phyloP scores from a whole-genome alignment of 352 stramenopile species.

The Globisporangium spiculum region DNA sequence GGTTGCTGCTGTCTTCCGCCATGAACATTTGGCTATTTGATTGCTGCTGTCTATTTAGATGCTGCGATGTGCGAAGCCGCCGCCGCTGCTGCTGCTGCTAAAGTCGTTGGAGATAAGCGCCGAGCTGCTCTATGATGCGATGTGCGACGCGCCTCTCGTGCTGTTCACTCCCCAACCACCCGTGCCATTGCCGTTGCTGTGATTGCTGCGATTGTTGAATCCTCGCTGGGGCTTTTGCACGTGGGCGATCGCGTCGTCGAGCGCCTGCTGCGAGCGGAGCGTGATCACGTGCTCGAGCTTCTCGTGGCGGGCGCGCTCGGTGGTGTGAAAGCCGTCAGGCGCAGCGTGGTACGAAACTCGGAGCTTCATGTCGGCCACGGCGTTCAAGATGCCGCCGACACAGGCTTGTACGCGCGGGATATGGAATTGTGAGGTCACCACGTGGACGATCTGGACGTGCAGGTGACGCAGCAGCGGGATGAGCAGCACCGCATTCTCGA shows the following conservation, averaged over 20 bases:
- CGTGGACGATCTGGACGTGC: slow-evolving; percentile 29
- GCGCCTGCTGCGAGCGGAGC: not conserved
- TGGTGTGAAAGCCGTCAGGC: slow-evolving; percentile 18
- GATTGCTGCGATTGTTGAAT: not conserved
- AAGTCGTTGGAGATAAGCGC: not conserved
- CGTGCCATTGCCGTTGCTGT: not conserved
- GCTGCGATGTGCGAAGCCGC: not conserved
- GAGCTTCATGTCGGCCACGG: slow-evolving; percentile 22
- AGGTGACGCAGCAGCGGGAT: slow-evolving; percentile 28
- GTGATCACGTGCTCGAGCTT: slow-evolving; percentile 10
- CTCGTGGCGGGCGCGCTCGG: slow-evolving; percentile 14
- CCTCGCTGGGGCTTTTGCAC: slow-evolving; percentile 20
- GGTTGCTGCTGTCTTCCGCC: not conserved
- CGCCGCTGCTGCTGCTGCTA: not conserved
- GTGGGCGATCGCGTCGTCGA: slow-evolving; percentile 24
- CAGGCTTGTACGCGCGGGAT: slow-evolving; percentile 28
- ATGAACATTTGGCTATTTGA: not conserved
- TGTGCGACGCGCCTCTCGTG: not conserved
- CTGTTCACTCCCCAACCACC: not conserved
- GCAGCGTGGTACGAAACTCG: slow-evolving; percentile 29
- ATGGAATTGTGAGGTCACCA: slow-evolving; percentile 39
- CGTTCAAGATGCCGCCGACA: slow-evolving; percentile 28
- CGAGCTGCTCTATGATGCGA: not conserved
- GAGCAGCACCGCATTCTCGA: slow-evolving; percentile 38
- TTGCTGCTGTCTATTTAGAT: not conserved